phyloP scores from a whole-genome alignment of 31 red algal species.

The Bonnemaisonia californica region DNA sequence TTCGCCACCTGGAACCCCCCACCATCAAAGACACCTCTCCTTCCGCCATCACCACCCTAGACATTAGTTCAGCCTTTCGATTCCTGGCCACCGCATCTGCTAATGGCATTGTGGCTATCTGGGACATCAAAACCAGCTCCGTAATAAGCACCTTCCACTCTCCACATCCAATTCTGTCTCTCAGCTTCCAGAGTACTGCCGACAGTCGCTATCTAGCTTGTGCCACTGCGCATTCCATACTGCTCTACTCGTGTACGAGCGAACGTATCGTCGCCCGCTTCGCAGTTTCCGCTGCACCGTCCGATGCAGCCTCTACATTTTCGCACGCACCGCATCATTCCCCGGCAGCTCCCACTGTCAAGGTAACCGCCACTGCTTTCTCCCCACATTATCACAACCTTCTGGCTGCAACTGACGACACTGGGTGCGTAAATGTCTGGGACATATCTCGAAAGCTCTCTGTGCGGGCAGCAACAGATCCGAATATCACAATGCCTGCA shows the following conservation, averaged over 20 bases:
- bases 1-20: not conserved
- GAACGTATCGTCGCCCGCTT: constrained; percentile 24
- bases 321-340: not conserved
- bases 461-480: not conserved
- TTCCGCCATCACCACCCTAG: not conserved
- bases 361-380: constrained; percentile 17
- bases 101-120: constrained; percentile 19
- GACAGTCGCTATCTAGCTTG: constrained; percentile 38
- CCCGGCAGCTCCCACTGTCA: not conserved
- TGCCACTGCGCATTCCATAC: constrained; percentile 5
- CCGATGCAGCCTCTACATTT: not conserved
- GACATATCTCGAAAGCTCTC: constrained; percentile 15
- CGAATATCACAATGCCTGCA: not conserved
- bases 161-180: not conserved
- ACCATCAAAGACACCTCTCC: not conserved
- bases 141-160: not conserved
- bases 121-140: constrained; percentile 15
- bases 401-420: constrained; percentile 32
- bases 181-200: constrained; percentile 18
- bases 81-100: constrained; percentile 15
- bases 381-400: constrained; percentile 29
- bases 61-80: constrained; percentile 9
- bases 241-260: constrained; percentile 21
- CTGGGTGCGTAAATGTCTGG: constrained; percentile 38
- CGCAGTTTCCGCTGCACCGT: not conserved